These are phyloP conservation scores for Postia placenta DNA, from an alignment of 768 basidiomycete species.

Conservation along the genomic window DNA sequence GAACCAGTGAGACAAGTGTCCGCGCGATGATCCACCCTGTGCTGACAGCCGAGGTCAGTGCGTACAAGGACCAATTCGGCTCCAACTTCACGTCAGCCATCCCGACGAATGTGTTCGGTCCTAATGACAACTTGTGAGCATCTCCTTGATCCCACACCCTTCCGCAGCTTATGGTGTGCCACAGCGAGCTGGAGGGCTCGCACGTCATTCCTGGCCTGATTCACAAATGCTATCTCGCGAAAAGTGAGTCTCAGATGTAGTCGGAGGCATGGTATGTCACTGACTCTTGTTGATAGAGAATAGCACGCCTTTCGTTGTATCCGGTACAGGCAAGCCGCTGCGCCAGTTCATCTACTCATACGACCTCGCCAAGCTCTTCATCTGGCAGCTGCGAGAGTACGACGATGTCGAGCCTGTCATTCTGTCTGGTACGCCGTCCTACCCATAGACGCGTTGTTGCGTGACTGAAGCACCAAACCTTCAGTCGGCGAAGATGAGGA, in stretches of 20 bases:
- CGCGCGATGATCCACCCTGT: neutral
- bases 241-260: slow-evolving; percentile 48
- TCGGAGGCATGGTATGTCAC: neutral
- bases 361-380: slow-evolving; percentile 92
- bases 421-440: slow-evolving; percentile 58
- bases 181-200: slow-evolving; percentile 79
- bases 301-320: slow-evolving; percentile 78
- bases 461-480: neutral
- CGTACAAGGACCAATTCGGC: slow-evolving; percentile 94
- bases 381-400: slow-evolving; percentile 89
- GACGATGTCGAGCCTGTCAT: slow-evolving; percentile 91
- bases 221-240: slow-evolving; percentile 89
- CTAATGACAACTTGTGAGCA: slow-evolving; percentile 84
- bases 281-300: slow-evolving; percentile 45
- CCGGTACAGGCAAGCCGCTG: slow-evolving; percentile 86
- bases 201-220: slow-evolving; percentile 95
- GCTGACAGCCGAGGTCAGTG: slow-evolving; percentile 37
- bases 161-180: neutral
- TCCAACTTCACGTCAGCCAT: slow-evolving; percentile 95
- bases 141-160: neutral
- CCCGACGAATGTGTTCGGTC: slow-evolving; percentile 96
- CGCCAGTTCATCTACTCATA: slow-evolving; percentile 98
- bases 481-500: slow-evolving; percentile 87
- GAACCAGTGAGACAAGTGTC: slow-evolving; percentile 61
- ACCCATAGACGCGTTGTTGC: neutral